Percentiles rank a stretch among this genome's conserved stretches.
phyloP scores from a whole-genome alignment of 176 grass and related monocot genomes.

The Aegilops bicornis region DNA sequence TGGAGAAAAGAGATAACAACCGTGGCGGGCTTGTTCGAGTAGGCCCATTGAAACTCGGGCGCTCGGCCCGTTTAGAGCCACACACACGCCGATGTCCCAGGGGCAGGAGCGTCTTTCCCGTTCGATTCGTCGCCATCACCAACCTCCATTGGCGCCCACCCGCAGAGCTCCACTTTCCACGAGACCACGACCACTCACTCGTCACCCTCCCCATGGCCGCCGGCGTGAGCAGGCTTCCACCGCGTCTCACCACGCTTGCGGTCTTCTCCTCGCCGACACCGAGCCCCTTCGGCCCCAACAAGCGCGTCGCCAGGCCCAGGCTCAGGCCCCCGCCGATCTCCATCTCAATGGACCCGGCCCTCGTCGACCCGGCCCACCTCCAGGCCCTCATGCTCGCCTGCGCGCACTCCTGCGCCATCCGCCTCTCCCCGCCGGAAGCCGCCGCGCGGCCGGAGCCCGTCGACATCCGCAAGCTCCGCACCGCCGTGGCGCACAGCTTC shows the following conservation, averaged over 20 bases:
- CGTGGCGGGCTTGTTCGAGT: not conserved
- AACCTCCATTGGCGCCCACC: not conserved
- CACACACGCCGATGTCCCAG: not conserved
- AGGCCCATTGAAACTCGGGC: not conserved
- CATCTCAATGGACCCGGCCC: conserved; percentile 68
- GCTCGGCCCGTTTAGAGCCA: not conserved
- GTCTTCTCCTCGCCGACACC: conserved; percentile 35
- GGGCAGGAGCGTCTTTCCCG: not conserved
- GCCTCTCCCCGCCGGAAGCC: conserved; percentile 23
- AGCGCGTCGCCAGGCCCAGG: conserved; percentile 7
- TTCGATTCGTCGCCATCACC: not conserved
- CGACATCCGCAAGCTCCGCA: conserved; percentile 62
- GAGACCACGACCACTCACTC: not conserved
- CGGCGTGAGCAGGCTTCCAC: conserved; percentile 5
- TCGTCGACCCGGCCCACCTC: conserved; percentile 62
- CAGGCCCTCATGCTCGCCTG: conserved; percentile 67
- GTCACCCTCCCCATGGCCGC: conserved; percentile 15
- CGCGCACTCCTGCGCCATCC: conserved; percentile 64
- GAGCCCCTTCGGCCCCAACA: conserved; percentile 1
- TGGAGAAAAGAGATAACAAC: not conserved
- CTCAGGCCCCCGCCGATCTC: conserved; percentile 49
- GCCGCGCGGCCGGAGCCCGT: conserved; percentile 29
- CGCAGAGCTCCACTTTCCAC: not conserved
- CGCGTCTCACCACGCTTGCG: conserved; percentile 41
- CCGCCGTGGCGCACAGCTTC: conserved; percentile 66